phyloP scores from a whole-genome alignment of 768 basidiomycete species.

The Clitopilus passeckerianus region DNA sequence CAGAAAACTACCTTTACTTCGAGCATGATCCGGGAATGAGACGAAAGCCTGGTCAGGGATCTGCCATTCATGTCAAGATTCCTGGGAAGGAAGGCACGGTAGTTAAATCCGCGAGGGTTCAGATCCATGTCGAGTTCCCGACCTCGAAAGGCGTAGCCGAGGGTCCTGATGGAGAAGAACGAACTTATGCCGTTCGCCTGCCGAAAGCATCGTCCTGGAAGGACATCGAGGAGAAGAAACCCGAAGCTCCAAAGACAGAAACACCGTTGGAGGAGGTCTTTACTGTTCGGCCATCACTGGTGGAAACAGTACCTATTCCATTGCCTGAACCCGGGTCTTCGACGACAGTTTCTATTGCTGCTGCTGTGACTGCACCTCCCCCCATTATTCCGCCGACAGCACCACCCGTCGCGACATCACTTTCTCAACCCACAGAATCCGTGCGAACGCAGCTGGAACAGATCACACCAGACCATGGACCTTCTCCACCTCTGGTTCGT shows the following conservation, averaged over 20 bases:
- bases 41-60: conserved; percentile 50
- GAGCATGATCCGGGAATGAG: conserved; percentile 45
- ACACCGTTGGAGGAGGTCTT: conserved; percentile 50
- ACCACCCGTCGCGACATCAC: conserved; percentile 13
- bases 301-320: conserved; percentile 28
- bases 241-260: conserved; percentile 25
- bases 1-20: conserved; percentile 68
- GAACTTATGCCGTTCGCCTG: conserved; percentile 48
- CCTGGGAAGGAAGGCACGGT: conserved; percentile 43
- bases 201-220: conserved; percentile 28
- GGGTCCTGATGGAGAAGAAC: conserved; percentile 38
- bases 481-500: conserved; percentile 28
- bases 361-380: conserved; percentile 2
- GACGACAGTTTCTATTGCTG: conserved; percentile 4
- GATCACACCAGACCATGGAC: conserved; percentile 26
- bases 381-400: conserved; percentile 14
- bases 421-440: conserved; percentile 22
- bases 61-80: conserved; percentile 57
- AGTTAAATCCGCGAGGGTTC: conserved; percentile 30
- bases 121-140: conserved; percentile 3
- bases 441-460: conserved; percentile 35
- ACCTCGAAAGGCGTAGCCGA: conserved; percentile 11
- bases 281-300: conserved; percentile 48
- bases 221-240: conserved; percentile 29
- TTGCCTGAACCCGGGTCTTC: conserved; percentile 15